Percentiles rank a stretch among this genome's conserved stretches.
These are phyloP conservation scores for Chlorophyllum brunneum DNA, from an alignment of 768 basidiomycete genomes.

Conservation along the genomic window DNA sequence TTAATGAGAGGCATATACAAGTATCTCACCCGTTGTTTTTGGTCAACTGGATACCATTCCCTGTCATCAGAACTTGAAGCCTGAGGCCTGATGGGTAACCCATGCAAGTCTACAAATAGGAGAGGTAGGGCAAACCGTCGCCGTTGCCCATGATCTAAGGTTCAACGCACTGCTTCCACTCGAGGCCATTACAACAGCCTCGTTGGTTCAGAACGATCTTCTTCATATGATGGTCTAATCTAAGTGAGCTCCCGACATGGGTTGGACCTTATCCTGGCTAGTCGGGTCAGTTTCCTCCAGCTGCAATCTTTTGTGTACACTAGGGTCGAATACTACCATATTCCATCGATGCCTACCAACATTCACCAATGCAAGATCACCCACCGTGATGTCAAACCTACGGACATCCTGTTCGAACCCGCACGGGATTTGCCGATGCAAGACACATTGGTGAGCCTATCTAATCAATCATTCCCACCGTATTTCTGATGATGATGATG, in stretches of 20 bases:
- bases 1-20: no score
- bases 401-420: conserved; percentile 94
- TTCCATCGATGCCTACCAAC: conserved; percentile 72
- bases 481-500: background rate
- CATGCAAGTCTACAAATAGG: no score
- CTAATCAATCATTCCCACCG: background rate
- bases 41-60: no score
- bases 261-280: conserved; percentile 93
- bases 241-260: conserved; percentile 76
- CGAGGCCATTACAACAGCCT: no score
- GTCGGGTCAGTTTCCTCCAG: conserved; percentile 65
- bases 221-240: conserved; percentile 52
- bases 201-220: conserved; percentile 23
- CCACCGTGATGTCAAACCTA: conserved; percentile 97
- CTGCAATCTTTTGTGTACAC: background rate
- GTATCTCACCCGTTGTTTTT: no score
- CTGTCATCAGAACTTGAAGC: no score
- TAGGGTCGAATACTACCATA: conserved; percentile 61
- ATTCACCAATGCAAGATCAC: conserved; percentile 85
- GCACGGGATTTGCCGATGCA: conserved; percentile 74
- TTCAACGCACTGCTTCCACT: no score
- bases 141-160: no score
- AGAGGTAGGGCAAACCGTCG: no score
- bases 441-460: conserved; percentile 92
- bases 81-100: no score